Percentiles rank a stretch among this genome's conserved stretches.
phyloP scores from a whole-genome alignment of 2,329 filamentous ascomycete genomes.

The Fusarium drepaniforme region DNA sequence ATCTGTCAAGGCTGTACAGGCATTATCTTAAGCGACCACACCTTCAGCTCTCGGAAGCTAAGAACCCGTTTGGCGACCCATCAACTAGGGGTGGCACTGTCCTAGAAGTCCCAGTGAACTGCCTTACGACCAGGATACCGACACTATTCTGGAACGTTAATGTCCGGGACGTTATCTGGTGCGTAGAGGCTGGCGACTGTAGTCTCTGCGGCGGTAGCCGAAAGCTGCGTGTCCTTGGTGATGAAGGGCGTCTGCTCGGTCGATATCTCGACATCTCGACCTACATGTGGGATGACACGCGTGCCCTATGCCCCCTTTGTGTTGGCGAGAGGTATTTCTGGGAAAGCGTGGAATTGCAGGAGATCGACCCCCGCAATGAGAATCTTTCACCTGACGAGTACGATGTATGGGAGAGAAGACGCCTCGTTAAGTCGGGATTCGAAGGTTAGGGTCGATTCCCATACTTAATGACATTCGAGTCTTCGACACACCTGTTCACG shows the following conservation, averaged over 20 bases:
- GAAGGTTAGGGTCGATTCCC: background rate
- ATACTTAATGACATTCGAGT: background rate
- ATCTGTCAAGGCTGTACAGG: background rate
- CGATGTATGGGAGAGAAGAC: background rate
- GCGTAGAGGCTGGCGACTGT: background rate
- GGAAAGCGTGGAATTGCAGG: background rate
- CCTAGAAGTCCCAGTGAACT: background rate
- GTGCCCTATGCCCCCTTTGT: conserved; percentile 11
- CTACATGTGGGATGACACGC: no score
- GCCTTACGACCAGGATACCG: background rate
- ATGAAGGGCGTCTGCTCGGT: background rate
- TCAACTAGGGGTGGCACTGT: no score
- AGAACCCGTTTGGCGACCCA: background rate
- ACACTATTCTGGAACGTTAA: background rate
- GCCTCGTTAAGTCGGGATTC: background rate
- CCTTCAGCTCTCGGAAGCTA: background rate
- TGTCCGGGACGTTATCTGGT: conserved; percentile 8
- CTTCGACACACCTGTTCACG: background rate
- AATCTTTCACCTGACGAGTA: background rate
- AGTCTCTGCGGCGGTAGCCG: rapidly evolving
- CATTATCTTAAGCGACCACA: background rate
- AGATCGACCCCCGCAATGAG: background rate
- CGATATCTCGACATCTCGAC: background rate
- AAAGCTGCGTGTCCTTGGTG: background rate
- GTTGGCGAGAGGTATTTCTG: background rate